phyloP scores from a whole-genome alignment of 192 early-diverging fungal species.

The Umbelopsis isabellina region DNA sequence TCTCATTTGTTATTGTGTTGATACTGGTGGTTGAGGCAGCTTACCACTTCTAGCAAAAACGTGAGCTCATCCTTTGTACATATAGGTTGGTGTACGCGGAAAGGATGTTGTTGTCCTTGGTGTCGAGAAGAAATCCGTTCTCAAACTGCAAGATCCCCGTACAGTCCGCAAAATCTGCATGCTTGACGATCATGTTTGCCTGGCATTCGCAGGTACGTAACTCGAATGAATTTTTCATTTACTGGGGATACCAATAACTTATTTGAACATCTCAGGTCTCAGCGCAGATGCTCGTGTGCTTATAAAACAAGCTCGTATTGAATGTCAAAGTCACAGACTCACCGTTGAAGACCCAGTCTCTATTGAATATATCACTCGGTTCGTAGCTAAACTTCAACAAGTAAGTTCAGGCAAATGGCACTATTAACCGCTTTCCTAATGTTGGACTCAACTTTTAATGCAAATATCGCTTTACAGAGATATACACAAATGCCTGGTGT shows the following conservation, averaged over 20 bases:
- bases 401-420: slow-evolving; percentile 39
- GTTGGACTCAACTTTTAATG: background rate
- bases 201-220: slow-evolving; percentile 87
- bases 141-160: slow-evolving; percentile 96
- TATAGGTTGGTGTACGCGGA: slow-evolving; percentile 94
- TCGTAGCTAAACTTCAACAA: slow-evolving; percentile 97
- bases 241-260: background rate
- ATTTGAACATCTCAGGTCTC: slow-evolving; percentile 62
- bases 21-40: background rate
- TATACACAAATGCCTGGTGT: slow-evolving; percentile 99
- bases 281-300: slow-evolving; percentile 95
- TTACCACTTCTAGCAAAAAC: background rate
- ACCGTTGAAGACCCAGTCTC: slow-evolving; percentile 97
- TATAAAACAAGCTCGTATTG: slow-evolving; percentile 94
- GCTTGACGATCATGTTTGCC: slow-evolving; percentile 95
- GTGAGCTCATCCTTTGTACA: background rate
- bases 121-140: slow-evolving; percentile 94
- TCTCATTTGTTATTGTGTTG: slow-evolving; percentile 9
- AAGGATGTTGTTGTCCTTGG: slow-evolving; percentile 89
- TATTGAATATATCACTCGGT: slow-evolving; percentile 96
- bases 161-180: slow-evolving; percentile 96
- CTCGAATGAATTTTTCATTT: background rate
- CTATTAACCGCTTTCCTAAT: background rate
- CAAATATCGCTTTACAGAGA: slow-evolving; percentile 57
- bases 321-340: slow-evolving; percentile 96